These are phyloP conservation scores for Secale cereale DNA, from an alignment of 176 grass and related monocot genomes.

Conservation along the genomic window DNA sequence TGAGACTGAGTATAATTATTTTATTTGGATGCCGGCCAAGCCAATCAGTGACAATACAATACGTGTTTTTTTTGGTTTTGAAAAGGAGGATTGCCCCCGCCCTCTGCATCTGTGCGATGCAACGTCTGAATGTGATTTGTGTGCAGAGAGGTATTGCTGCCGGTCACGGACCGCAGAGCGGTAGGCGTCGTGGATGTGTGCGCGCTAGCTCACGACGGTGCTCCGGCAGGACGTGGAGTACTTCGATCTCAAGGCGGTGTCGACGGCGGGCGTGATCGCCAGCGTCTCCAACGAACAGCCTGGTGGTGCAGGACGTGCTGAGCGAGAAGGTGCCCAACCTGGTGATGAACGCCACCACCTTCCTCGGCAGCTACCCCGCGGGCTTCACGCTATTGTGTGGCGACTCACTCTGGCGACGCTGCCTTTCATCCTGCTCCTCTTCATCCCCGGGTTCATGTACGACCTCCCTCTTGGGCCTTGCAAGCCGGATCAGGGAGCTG, in stretches of 20 bases:
- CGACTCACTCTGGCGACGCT: conserved; percentile 57
- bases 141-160: conserved; percentile 79
- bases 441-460: conserved; percentile 74
- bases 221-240: conserved; percentile 88
- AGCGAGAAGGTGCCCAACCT: conserved; percentile 90
- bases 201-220: conserved; percentile 58
- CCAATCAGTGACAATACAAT: too few species aligned
- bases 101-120: too few species aligned
- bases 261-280: conserved; percentile 68
- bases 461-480: conserved; percentile 56
- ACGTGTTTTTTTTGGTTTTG: too few species aligned
- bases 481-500: conserved; percentile 46
- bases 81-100: too few species aligned
- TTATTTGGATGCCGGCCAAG: neutral
- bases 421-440: conserved; percentile 54
- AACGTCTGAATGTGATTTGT: neutral
- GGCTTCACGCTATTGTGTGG: conserved; percentile 63
- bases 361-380: conserved; percentile 58
- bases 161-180: conserved; percentile 70
- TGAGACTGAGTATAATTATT: too few species aligned
- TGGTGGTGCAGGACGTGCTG: conserved; percentile 65
- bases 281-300: conserved; percentile 86
- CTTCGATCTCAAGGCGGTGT: conserved; percentile 69
- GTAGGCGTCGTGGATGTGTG: conserved; percentile 73
- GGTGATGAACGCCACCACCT: conserved; percentile 60